Evolutionary conservation across 352 stramenopile species (phyloP).

Genomic region (Globisporangium iwayamae): DNA sequence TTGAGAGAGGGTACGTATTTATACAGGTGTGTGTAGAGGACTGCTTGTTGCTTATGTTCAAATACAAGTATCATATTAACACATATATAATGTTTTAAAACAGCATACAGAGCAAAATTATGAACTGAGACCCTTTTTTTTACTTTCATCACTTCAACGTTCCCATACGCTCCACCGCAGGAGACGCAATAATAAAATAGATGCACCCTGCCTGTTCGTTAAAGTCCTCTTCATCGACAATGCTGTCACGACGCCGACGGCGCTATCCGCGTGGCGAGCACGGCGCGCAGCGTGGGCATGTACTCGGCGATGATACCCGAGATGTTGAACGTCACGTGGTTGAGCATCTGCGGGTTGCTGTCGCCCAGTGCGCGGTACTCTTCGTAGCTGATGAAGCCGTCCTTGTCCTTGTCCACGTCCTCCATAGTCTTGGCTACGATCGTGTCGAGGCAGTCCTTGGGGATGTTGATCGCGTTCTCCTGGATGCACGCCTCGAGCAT

Average conservation of each 20-base stretch:
- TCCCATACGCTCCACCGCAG: not conserved
- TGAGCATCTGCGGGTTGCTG: slow-evolving; percentile 71
- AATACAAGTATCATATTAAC: not conserved
- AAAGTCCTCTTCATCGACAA: not conserved
- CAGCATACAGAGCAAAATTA: not conserved
- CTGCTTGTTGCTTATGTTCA: not conserved
- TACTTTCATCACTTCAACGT: slow-evolving; percentile 6
- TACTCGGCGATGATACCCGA: slow-evolving; percentile 70
- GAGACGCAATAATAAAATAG: slow-evolving; percentile 10
- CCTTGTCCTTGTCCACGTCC: slow-evolving; percentile 59
- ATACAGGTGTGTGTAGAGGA: not conserved
- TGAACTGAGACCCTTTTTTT: not conserved
- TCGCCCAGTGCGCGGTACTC: slow-evolving; percentile 61
- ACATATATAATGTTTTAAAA: not conserved
- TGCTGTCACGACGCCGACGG: not conserved
- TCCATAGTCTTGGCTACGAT: slow-evolving; percentile 74
- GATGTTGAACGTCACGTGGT: slow-evolving; percentile 81
- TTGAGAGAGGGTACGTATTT: not conserved
- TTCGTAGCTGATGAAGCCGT: slow-evolving; percentile 76
- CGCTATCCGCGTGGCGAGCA: slow-evolving; percentile 27
- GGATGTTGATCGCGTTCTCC: slow-evolving; percentile 78
- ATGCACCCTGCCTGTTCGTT: not conserved
- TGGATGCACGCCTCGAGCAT: slow-evolving; percentile 73
- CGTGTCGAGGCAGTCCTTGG: slow-evolving; percentile 46
- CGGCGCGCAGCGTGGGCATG: slow-evolving; percentile 61